Base-by-base conservation (phyloP, 1,139 yeast genomes). In the Ogataea hybrid region DNA sequence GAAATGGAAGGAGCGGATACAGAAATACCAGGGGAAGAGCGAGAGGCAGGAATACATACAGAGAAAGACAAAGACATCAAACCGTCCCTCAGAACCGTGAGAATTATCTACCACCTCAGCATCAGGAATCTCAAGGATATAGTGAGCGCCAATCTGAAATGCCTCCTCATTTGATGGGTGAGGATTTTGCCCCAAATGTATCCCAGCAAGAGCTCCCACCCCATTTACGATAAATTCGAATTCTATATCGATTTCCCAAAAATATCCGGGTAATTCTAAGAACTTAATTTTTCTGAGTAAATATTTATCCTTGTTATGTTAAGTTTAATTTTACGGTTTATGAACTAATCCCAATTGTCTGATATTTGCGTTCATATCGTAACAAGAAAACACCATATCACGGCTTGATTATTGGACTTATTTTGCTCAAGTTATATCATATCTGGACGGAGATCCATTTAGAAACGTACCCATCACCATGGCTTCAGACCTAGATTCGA, bases 1-100 rank as follows among this genome's bases (percentile, higher is more conserved):
- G 42, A 28, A 35, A 35, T 14, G 45, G 45, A 22, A 31, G 60
- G 14, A 57, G 70, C 47, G 67, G 68, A 18, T 62, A 64, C 3
- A 57, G 54, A 40, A 53, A 67, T 46, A 64, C 29, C 4, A 29
- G 67, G 12, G 35, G 42, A 11, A 23, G 41, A n/a, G 53, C 56
- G 9, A 40, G 41, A 20, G 45, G 43, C 15, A 38, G 47, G 27
- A 45, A 44, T 12, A 31, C 31, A 5, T 42, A 43, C 25, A 47
- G 53, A 12, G 45, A 43, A n/a, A 42, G 52, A 41, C 39, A 37
- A 16, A 42, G 42, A 35, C 39, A 42, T 11, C 39, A 39, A 27
- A 30, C 32, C 23, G 35, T 41, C 9, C 36, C 41, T 18, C 50
- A 43, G 20, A 28, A 45, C 28, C 40, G 46, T 17, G 43, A 41